Evolutionary conservation across 331 rosid genomes (phyloP), one percentile per base, ranked within the genome.

Genomic region (Arachis monticola): DNA sequence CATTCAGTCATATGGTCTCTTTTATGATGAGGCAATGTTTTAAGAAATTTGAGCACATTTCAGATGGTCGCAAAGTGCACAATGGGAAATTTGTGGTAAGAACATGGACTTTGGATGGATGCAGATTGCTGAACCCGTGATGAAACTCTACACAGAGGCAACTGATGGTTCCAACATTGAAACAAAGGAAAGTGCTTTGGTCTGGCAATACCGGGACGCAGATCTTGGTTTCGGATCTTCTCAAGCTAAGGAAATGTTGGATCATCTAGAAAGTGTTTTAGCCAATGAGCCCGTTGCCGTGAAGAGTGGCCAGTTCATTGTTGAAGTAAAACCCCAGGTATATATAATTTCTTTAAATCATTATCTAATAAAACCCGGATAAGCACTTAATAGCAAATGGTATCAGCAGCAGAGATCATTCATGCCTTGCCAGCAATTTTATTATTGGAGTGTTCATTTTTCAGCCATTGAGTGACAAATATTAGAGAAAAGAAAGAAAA

Each of bases 311-410:
- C 91, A 92, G 60, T 87, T 78, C 77, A 90, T 92, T 57, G 93
- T 92, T 60, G 96, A 92, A 86, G 92, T 90, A 52, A 92, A 90
- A 67, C 96, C 98, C 5, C 98, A 92, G 98, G 98, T 90, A 78
- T 53, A 72, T 27, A 76, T 69, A 52, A 59, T 76, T 53, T 64
- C 48, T 72, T 71, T 50, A 6, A 48, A 66, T 51, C 46, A 51
- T 56, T 62, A n/a, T 67, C 47, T 45, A 5, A 32, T 30, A 70
- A 52, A 56, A 53, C 27, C 27, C 27, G 27, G 27, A 22, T 22
- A 22, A 22, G 27, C 27, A 22, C 27, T 74, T 74, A 31, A 80
- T 44, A 17, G 60, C 53, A 60, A 35, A 58, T 68, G 61, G 62
- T 47, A 53, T 61, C 41, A 60, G 67, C 67, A 17, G 14, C 51